These are phyloP conservation scores for Mycena sp. DNA, from an alignment of 1,284 basidiomycete genomes.

Conservation along the genomic window DNA sequence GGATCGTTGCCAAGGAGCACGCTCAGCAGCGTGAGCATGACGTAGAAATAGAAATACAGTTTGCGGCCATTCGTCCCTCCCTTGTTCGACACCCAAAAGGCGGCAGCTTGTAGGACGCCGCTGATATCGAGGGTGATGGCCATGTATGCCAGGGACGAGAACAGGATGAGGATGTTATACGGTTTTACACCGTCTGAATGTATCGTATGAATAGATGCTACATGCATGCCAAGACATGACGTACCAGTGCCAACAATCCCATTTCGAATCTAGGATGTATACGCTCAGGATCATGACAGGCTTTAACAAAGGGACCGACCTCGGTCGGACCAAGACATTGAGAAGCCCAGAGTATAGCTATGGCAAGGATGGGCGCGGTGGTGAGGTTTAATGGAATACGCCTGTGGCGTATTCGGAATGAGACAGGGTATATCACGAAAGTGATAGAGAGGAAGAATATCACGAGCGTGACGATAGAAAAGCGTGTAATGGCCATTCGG, in stretches of 20 bases:
- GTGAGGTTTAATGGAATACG: conserved; percentile 71
- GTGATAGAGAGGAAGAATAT: conserved; percentile 80
- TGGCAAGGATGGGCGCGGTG: conserved; percentile 82
- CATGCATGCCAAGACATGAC: neutral
- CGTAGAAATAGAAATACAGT: conserved; percentile 83
- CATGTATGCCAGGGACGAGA: conserved; percentile 94
- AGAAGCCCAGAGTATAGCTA: conserved; percentile 80
- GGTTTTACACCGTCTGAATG: conserved; percentile 80
- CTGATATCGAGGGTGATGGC: conserved; percentile 93
- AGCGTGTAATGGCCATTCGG: conserved; percentile 44
- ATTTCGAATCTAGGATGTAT: conserved; percentile 60
- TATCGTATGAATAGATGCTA: neutral
- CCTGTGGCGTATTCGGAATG: conserved; percentile 55
- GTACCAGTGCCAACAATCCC: conserved; percentile 69
- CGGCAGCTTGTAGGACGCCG: conserved; percentile 87
- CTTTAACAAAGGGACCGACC: conserved; percentile 45
- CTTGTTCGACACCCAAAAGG: conserved; percentile 86
- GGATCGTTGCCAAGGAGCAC: conserved; percentile 93
- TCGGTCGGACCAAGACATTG: conserved; percentile 62
- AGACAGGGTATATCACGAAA: conserved; percentile 73
- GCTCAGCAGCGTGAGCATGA: conserved; percentile 83
- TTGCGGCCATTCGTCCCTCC: conserved; percentile 75
- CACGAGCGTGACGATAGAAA: conserved; percentile 72
- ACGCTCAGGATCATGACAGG: conserved; percentile 25
- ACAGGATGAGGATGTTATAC: conserved; percentile 93